A percentile compares a stretch with the other conserved stretches of the same genome.
phyloP scores from a whole-genome alignment of 2,329 filamentous ascomycete genomes.

The Drechslerella coelobrocha region DNA sequence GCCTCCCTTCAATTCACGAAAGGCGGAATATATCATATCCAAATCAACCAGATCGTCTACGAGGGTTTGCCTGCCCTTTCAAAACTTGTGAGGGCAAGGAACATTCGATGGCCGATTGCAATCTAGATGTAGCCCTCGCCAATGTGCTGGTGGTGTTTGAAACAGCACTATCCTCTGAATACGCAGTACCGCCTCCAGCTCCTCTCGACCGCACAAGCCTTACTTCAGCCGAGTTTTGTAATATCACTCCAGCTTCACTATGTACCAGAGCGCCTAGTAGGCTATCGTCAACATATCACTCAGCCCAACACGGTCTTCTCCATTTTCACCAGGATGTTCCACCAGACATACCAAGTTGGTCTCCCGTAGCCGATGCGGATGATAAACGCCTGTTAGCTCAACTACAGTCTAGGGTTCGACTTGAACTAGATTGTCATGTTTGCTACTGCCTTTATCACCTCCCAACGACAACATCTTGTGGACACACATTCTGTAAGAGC shows the following conservation, averaged over 20 bases:
- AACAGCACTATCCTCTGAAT: constrained; percentile 61
- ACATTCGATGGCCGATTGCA: constrained; percentile 79
- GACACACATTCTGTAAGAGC: constrained; percentile 84
- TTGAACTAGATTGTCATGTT: constrained; percentile 85
- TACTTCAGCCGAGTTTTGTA: constrained; percentile 54
- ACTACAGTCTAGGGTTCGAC: constrained; percentile 68
- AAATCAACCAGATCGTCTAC: constrained; percentile 68
- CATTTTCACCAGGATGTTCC: constrained; percentile 54
- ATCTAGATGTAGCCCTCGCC: constrained; percentile 75
- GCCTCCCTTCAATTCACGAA: constrained; percentile 71
- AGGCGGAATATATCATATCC: constrained; percentile 80
- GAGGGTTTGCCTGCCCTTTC: constrained; percentile 78
- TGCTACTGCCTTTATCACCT: constrained; percentile 83
- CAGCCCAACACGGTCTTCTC: constrained; percentile 61
- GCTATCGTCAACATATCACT: constrained; percentile 70
- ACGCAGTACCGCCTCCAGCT: constrained; percentile 56
- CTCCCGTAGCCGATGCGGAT: constrained; percentile 52
- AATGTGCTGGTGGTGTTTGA: constrained; percentile 72
- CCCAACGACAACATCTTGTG: constrained; percentile 82
- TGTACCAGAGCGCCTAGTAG: constrained; percentile 63
- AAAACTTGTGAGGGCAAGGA: constrained; percentile 67
- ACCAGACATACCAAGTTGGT: constrained; percentile 52
- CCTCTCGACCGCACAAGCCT: background rate
- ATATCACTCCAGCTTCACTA: constrained; percentile 26
- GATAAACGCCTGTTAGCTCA: constrained; percentile 65